Base-by-base conservation (phyloP, 2,329 filamentous ascomycete species). In the Sclerotiophoma versabilis region DNA sequence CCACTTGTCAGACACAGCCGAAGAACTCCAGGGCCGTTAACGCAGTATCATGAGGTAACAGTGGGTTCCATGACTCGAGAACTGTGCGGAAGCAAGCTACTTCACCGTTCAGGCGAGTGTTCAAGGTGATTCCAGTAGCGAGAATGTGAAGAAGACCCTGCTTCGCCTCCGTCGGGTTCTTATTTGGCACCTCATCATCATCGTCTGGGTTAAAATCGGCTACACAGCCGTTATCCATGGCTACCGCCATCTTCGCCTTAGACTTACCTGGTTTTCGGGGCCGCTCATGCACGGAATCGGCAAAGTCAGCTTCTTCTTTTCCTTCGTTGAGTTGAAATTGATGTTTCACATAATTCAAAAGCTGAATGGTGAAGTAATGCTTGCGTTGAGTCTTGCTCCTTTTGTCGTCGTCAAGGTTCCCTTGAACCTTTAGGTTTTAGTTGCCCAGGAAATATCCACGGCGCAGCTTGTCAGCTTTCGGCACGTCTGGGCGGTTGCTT, bases 41-140 rank as follows among this genome's bases (percentile, higher is more conserved):
- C 4, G 79, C 72, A 9, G 79, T 80, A 25, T 70, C 73, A 60
- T 83, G 80, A 1, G 80, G 70, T 1, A 83, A 66, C 0, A 71
- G 54, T 5, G 66, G 42, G 27, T 72, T 69, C 67, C 67, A 74
- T 0, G 66, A 69, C 19, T 73, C 59, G 36, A 72, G 73, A 3
- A 59, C 58, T 9, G 70, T 68, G n/a, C 60, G 70, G 37, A 74
- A 64, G 54, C 68, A 71, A 12, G 67, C 63, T 5, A 72, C 39
- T 43, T 65, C 66, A n/a, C 67, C 63, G 22, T 72, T 57, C 1
- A 74, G 53, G 8, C 57, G 62, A 1, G 62, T 69, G 29, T 74
- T 73, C n/a, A 71, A n/a, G 10, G 69, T 60, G 20, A 71, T 65
- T 29, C 73, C 70, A 3, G 69, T 64, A 1, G 69, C 63, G 2